phyloP scores from a whole-genome alignment of 2,329 filamentous ascomycete genomes.

The Hypoxylon sp. region DNA sequence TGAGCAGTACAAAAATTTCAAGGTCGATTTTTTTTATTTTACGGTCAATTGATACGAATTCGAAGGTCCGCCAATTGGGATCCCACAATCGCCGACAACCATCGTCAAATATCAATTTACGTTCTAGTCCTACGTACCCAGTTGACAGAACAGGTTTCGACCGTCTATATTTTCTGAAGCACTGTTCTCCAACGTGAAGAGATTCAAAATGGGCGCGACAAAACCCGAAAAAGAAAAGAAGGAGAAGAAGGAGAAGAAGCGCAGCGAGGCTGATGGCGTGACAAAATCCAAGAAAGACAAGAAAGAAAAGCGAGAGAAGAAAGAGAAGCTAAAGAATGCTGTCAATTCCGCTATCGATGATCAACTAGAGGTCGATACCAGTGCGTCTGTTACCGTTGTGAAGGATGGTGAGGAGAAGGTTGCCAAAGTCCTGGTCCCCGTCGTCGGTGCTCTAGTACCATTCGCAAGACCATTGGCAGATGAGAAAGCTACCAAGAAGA shows the following conservation, averaged over 20 bases:
- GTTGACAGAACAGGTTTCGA: background rate
- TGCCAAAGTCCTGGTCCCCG: slow-evolving; percentile 61
- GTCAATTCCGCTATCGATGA: slow-evolving; percentile 75
- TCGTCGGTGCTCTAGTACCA: slow-evolving; percentile 78
- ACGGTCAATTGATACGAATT: slow-evolving; percentile 38
- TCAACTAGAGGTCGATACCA: slow-evolving; percentile 71
- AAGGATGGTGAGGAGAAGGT: slow-evolving; percentile 64
- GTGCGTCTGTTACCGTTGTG: slow-evolving; percentile 60
- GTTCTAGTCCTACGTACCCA: background rate
- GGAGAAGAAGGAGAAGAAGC: slow-evolving; percentile 71
- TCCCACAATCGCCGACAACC: slow-evolving; percentile 11
- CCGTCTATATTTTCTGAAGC: background rate
- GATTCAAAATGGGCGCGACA: slow-evolving; percentile 52
- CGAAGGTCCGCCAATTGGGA: slow-evolving; percentile 24
- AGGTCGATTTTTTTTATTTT: slow-evolving; percentile 42
- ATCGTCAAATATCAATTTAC: slow-evolving; percentile 7
- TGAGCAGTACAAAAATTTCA: slow-evolving; percentile 50
- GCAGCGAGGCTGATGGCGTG: slow-evolving; percentile 68
- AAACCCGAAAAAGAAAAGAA: slow-evolving; percentile 65
- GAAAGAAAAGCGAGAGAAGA: slow-evolving; percentile 76
- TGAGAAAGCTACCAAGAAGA: slow-evolving; percentile 79
- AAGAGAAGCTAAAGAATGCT: slow-evolving; percentile 76
- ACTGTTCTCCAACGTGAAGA: background rate
- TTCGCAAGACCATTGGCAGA: slow-evolving; percentile 87
- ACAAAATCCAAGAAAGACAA: slow-evolving; percentile 74